Evolutionary conservation across 129 eudicot species (phyloP).

Genomic region (Tagetes patula): DNA sequence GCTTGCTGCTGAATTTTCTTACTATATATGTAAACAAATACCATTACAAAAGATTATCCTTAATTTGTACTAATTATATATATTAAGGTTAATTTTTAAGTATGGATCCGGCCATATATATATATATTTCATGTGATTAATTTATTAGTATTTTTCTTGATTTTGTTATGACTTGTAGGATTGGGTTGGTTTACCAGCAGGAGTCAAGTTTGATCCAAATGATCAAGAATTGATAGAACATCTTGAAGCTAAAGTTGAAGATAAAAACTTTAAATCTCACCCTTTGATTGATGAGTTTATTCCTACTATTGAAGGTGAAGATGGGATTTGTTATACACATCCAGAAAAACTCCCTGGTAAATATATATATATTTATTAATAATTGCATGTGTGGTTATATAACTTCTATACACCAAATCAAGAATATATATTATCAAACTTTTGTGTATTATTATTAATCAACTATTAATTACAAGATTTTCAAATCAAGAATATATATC

Average conservation of each 20-base stretch:
- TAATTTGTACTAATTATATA: slow-evolving; percentile 17
- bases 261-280: slow-evolving; percentile 43
- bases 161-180: slow-evolving; percentile 46
- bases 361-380: no score
- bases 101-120: neutral
- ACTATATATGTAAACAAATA: neutral
- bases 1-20: slow-evolving; percentile 18
- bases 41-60: slow-evolving; percentile 24
- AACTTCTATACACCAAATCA: no score
- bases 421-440: no score
- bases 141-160: slow-evolving; percentile 5
- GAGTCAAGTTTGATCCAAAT: slow-evolving; percentile 80
- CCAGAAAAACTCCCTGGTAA: slow-evolving; percentile 73
- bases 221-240: slow-evolving; percentile 69
- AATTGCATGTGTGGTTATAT: no score
- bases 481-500: no score
- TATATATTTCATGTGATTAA: neutral
- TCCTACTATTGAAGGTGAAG: slow-evolving; percentile 63
- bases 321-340: slow-evolving; percentile 79
- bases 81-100: neutral
- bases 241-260: slow-evolving; percentile 63
- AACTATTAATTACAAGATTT: no score
- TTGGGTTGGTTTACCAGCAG: slow-evolving; percentile 86
- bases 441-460: no score
- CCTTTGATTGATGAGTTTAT: slow-evolving; percentile 74